Evolutionary conservation across 306 rosid species (phyloP).

Genomic region (Elaeagnus macrophylla): DNA sequence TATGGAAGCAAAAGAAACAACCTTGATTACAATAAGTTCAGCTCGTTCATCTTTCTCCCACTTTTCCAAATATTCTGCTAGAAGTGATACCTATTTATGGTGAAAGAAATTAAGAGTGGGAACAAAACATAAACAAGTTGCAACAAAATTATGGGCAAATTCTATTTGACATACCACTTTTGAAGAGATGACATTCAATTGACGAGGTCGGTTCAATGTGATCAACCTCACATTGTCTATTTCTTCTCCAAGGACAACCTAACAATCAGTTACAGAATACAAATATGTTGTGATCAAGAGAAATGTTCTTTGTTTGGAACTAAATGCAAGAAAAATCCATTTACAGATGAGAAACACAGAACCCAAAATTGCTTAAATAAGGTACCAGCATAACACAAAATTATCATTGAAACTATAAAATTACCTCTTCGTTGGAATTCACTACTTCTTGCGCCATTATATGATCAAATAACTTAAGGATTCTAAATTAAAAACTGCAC

Average conservation of each 20-base stretch:
- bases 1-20: conserved; percentile 19
- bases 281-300: conserved; percentile 1
- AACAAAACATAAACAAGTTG: neutral
- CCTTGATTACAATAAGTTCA: conserved; percentile 74
- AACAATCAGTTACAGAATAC: conserved; percentile 18
- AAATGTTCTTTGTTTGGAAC: neutral
- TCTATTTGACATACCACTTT: conserved; percentile 32
- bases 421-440: conserved; percentile 41
- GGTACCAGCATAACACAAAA: neutral
- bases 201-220: conserved; percentile 73
- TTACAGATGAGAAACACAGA: neutral
- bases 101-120: neutral
- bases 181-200: conserved; percentile 80
- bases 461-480: neutral
- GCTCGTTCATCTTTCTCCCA: conserved; percentile 81
- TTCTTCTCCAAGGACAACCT: conserved; percentile 85
- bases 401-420: neutral
- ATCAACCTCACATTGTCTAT: conserved; percentile 56
- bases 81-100: conserved; percentile 55
- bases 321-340: conserved; percentile 4
- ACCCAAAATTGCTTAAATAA: neutral
- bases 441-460: conserved; percentile 42
- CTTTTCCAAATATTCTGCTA: conserved; percentile 69
- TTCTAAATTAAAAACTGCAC: conserved; percentile 19
- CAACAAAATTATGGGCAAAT: neutral